phyloP scores from a whole-genome alignment of 176 grass and related monocot genomes.

The Rhynchospora pubera region DNA sequence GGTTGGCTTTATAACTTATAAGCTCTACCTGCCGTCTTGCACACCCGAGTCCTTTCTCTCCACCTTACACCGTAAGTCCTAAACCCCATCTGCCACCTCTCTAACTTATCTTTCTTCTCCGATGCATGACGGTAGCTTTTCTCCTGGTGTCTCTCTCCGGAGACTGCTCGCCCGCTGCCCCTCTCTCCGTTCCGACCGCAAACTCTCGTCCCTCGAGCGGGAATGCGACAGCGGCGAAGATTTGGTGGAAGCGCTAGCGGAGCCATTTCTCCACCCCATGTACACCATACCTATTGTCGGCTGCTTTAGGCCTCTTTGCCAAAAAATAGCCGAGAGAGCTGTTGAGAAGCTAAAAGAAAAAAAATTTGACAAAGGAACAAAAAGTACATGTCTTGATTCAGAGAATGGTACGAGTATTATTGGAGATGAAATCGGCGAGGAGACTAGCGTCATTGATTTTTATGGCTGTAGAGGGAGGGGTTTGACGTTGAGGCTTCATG shows the following conservation, averaged over 20 bases:
- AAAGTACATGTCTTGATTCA: too few species aligned
- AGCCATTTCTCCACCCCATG: slow-evolving; percentile 68
- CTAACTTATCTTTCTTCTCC: too few species aligned
- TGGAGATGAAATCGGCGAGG: too few species aligned
- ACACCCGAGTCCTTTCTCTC: slow-evolving; percentile 6
- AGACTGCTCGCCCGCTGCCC: neutral
- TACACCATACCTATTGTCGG: slow-evolving; percentile 40
- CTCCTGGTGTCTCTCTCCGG: slow-evolving; percentile 8
- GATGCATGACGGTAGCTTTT: slow-evolving; percentile 21
- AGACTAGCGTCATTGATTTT: too few species aligned
- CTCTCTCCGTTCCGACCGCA: slow-evolving; percentile 34
- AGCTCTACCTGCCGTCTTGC: neutral
- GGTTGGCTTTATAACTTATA: too few species aligned
- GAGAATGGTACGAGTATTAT: too few species aligned
- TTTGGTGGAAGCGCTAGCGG: slow-evolving; percentile 50
- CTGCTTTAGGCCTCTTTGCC: slow-evolving; percentile 56
- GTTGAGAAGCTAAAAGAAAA: too few species aligned
- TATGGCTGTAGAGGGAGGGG: too few species aligned
- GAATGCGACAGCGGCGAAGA: slow-evolving; percentile 30
- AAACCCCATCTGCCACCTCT: slow-evolving; percentile 16
- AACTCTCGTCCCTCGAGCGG: slow-evolving; percentile 33
- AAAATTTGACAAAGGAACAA: too few species aligned
- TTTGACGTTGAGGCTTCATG: too few species aligned
- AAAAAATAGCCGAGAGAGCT: too few species aligned
- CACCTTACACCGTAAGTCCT: slow-evolving; percentile 81